Evolutionary conservation across 257 asterid species (phyloP).

Genomic region (Echites panduratus): DNA sequence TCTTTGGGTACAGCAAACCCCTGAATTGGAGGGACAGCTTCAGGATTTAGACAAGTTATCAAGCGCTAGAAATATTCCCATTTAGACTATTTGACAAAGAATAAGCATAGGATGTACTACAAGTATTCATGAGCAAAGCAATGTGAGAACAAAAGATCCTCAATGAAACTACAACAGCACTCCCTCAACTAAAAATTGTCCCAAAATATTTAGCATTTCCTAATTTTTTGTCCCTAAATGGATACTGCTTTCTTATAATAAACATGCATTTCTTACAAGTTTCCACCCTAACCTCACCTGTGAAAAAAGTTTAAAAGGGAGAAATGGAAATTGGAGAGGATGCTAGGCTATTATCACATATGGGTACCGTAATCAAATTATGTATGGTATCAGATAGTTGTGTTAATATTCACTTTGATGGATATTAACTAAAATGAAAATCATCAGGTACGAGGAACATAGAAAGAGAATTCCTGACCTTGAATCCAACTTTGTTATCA

Average conservation of each 20-base stretch:
- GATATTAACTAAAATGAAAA: background rate
- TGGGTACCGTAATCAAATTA: background rate
- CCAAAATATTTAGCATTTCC: background rate
- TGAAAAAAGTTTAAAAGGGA: background rate
- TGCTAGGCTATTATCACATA: background rate
- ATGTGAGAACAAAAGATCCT: background rate
- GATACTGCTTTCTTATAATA: background rate
- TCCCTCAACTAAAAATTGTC: background rate
- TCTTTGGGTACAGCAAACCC: conserved; percentile 94
- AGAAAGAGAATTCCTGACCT: conserved; percentile 42
- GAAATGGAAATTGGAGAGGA: background rate
- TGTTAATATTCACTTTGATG: background rate
- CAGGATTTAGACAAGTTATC: background rate
- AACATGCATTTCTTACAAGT: background rate
- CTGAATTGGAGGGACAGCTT: conserved; percentile 28
- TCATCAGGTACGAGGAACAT: conserved; percentile 7
- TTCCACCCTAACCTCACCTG: background rate
- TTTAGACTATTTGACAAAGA: background rate
- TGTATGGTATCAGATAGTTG: no score
- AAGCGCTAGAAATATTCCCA: background rate
- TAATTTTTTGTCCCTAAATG: background rate
- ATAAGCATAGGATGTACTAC: background rate
- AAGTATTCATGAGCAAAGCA: background rate
- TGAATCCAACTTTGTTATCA: conserved; percentile 85
- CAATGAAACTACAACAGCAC: background rate